These are phyloP conservation scores for Apiospora pterosperma DNA, from an alignment of 2,329 filamentous ascomycete species.

Conservation along the genomic window DNA sequence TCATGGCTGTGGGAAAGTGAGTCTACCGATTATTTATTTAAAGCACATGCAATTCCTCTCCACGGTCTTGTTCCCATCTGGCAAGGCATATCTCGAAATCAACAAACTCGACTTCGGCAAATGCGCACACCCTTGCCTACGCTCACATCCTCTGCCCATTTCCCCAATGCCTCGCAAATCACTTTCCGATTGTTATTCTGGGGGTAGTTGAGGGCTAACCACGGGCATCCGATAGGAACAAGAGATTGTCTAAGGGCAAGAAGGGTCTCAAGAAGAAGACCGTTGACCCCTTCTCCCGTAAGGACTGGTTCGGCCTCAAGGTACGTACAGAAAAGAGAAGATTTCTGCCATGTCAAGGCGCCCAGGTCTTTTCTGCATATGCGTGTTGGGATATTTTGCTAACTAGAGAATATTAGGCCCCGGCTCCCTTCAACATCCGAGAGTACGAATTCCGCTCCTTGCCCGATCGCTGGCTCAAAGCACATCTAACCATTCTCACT, in stretches of 20 bases:
- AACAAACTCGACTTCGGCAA: neutral
- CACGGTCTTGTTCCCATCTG: neutral
- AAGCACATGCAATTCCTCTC: constrained; percentile 10
- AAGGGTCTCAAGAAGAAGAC: constrained; percentile 99
- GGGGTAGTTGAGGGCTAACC: constrained; percentile 20
- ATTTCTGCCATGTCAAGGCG: neutral
- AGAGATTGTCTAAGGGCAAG: constrained; percentile 99
- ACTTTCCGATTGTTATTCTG: neutral
- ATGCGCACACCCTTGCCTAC: neutral
- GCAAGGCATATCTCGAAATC: neutral
- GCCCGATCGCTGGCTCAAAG: neutral
- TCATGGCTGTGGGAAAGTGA: constrained; percentile 81
- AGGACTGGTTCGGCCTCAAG: constrained; percentile 99
- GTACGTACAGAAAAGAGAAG: constrained; percentile 39
- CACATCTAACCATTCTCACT: neutral
- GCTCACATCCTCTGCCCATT: neutral
- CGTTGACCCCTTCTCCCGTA: constrained; percentile 93
- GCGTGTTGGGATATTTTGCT: constrained; percentile 12
- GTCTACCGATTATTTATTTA: constrained; percentile 26
- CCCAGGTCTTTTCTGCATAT: constrained; percentile 12
- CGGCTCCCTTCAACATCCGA: constrained; percentile 91
- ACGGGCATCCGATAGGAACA: constrained; percentile 67
- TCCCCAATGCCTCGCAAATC: neutral
- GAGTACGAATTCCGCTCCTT: constrained; percentile 65
- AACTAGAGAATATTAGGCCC: constrained; percentile 57